A percentile compares a stretch with the other conserved stretches of the same genome.
These are phyloP conservation scores for Euphrasia confusa DNA, from an alignment of 257 asterid species.

Conservation along the genomic window DNA sequence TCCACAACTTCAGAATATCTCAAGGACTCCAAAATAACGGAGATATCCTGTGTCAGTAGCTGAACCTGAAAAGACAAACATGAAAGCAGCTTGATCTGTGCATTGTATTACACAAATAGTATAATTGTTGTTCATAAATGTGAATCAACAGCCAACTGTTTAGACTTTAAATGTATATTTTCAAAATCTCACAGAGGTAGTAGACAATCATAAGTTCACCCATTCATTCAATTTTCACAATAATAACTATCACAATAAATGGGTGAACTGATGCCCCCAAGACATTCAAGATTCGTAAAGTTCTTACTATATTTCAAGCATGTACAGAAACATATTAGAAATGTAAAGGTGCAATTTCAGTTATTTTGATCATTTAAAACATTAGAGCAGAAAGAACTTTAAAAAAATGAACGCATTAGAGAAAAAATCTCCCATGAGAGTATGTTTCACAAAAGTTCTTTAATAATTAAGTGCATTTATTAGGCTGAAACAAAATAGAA, in stretches of 20 bases:
- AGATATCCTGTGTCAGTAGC: constrained; percentile 48
- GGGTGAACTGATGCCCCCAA: not conserved
- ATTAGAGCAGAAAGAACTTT: not conserved
- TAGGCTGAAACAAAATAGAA: not conserved
- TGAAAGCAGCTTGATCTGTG: constrained; percentile 31
- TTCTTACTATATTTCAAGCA: not conserved
- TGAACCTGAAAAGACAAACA: constrained; percentile 55
- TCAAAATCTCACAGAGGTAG: not conserved
- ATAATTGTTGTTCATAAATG: not conserved
- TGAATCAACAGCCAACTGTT: constrained; percentile 10
- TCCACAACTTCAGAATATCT: constrained; percentile 54
- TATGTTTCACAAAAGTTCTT: not conserved
- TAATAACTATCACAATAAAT: not conserved
- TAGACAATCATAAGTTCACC: constrained; percentile 20
- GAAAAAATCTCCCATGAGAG: not conserved
- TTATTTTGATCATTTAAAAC: constrained; percentile 2
- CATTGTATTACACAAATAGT: constrained; percentile 9
- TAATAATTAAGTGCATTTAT: not conserved
- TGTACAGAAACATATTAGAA: not conserved
- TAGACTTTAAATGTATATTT: not conserved
- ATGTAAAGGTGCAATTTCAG: not conserved
- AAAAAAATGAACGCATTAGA: no score
- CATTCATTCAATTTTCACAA: not conserved
- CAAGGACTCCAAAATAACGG: constrained; percentile 61
- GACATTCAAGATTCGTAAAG: not conserved